Percentiles rank a stretch among this genome's conserved stretches.
Conservation (phyloP, 495 filamentous ascomycete genomes). For the Penicillium steckii region DNA sequence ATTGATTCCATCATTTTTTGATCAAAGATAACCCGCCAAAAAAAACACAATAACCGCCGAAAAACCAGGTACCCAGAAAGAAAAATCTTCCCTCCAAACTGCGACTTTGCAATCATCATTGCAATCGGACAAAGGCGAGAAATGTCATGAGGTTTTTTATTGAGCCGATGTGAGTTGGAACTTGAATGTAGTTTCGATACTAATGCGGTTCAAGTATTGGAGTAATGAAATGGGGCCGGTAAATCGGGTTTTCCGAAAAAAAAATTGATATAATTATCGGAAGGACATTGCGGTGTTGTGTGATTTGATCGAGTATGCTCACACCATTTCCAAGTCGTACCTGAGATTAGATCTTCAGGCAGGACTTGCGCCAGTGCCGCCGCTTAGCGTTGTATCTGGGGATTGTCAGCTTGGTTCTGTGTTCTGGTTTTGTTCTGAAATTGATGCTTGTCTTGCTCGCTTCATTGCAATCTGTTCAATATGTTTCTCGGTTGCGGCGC, state of each 20-base stretch:
- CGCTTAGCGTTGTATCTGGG: slow-evolving; percentile 98
- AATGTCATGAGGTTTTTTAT: no score
- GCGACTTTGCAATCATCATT: no score
- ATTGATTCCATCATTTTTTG: slow-evolving; percentile 35
- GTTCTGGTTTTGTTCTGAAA: neutral
- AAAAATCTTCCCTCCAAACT: no score
- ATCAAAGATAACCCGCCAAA: slow-evolving; percentile 18
- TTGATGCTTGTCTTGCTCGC: neutral
- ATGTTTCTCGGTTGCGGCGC: no score
- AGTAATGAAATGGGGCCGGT: neutral
- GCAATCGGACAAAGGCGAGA: no score
- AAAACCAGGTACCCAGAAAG: no score
- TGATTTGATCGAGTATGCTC: neutral
- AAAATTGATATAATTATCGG: no score
- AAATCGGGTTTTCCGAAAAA: no score
- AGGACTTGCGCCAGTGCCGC: slow-evolving; percentile 99
- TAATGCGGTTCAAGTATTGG: no score
- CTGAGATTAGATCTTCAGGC: slow-evolving; percentile 84
- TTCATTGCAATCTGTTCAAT: neutral
- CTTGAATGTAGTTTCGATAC: slow-evolving; percentile 11
- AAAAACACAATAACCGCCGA: no score
- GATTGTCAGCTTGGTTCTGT: slow-evolving; percentile 15
- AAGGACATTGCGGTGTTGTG: no score
- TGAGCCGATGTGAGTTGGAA: neutral
- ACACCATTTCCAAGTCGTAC: slow-evolving; percentile 8